Evolutionary conservation across 139 green algal species (phyloP).

Genomic region (Chlamydomonas incerta): DNA sequence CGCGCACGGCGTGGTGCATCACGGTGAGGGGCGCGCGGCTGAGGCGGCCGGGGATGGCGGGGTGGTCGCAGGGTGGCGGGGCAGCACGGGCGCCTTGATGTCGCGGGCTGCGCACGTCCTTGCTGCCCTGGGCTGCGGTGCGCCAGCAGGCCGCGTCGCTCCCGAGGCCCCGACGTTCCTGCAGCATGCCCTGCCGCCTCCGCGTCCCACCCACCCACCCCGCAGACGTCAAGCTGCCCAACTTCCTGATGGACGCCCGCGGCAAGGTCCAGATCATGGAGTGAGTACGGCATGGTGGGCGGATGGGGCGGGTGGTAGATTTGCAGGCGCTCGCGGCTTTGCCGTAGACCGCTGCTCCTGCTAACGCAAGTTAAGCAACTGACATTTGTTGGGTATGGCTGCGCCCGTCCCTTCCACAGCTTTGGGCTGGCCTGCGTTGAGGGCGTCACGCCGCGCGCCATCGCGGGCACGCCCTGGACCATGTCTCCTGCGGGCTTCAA

Average conservation of each 20-base stretch:
- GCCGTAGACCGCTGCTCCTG: too few relatives aligned
- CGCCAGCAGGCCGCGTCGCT: too few relatives aligned
- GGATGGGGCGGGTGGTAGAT: too few relatives aligned
- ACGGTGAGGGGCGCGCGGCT: constrained; percentile 1
- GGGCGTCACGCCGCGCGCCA: constrained; percentile 4
- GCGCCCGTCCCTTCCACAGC: too few relatives aligned
- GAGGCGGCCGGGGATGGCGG: too few relatives aligned
- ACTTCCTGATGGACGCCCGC: constrained; percentile 28
- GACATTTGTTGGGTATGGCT: too few relatives aligned
- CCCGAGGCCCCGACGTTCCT: too few relatives aligned
- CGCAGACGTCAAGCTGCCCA: constrained; percentile 39
- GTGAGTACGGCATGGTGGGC: neutral
- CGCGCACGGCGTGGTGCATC: constrained; percentile 16
- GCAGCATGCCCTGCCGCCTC: neutral
- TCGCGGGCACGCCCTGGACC: constrained; percentile 40
- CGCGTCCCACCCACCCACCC: neutral
- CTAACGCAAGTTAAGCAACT: too few relatives aligned
- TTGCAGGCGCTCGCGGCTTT: too few relatives aligned
- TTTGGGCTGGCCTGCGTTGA: constrained; percentile 30
- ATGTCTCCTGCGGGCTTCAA: constrained; percentile 31
- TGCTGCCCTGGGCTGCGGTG: too few relatives aligned
- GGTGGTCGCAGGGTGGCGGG: neutral
- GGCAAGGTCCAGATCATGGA: constrained; percentile 35
- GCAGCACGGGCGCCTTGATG: neutral
- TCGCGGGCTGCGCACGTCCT: too few relatives aligned